Percentiles rank a stretch among this genome's conserved stretches.
Evolutionary conservation across 2,329 filamentous ascomycete species (phyloP).

Genomic region (Neoscytalidium dimidiatum): DNA sequence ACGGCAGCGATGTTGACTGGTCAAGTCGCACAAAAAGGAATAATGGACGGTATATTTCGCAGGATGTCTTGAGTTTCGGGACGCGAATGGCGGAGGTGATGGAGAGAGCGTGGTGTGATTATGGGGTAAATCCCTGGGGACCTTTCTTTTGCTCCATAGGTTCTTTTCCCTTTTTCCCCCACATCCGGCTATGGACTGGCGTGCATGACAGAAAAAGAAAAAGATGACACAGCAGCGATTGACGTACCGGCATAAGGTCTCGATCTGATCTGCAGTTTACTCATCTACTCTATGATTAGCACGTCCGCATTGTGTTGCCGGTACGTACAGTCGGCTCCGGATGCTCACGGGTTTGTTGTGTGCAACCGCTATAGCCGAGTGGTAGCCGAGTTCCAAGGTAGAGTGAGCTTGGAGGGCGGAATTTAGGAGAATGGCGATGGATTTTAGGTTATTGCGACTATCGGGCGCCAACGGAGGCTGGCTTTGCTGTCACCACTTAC

Average conservation of each 20-base stretch:
- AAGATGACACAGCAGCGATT: not conserved
- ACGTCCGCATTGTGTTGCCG: not conserved
- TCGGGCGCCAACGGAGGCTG: not conserved
- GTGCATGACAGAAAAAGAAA: not conserved
- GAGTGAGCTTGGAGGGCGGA: not conserved
- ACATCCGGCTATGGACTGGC: not conserved
- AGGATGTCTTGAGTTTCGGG: not conserved
- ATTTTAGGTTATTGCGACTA: slow-evolving; percentile 8
- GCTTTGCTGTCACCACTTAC: not conserved
- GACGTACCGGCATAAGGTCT: not conserved
- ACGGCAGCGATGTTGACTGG: not conserved
- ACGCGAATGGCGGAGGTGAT: not conserved
- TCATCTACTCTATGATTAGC: not conserved
- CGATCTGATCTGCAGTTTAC: not conserved
- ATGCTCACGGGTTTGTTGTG: not conserved
- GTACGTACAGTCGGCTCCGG: not conserved
- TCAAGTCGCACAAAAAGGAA: not conserved
- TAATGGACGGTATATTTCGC: not conserved
- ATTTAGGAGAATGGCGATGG: not conserved
- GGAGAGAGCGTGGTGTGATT: slow-evolving; percentile 1
- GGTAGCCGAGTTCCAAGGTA: slow-evolving; percentile 7
- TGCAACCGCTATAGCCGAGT: not conserved
- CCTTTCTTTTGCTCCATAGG: not conserved
- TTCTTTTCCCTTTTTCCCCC: not conserved
- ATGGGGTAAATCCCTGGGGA: not conserved